A percentile compares a stretch with the other conserved stretches of the same genome.
phyloP scores from a whole-genome alignment of 768 basidiomycete species.

The Mycena polygramma region DNA sequence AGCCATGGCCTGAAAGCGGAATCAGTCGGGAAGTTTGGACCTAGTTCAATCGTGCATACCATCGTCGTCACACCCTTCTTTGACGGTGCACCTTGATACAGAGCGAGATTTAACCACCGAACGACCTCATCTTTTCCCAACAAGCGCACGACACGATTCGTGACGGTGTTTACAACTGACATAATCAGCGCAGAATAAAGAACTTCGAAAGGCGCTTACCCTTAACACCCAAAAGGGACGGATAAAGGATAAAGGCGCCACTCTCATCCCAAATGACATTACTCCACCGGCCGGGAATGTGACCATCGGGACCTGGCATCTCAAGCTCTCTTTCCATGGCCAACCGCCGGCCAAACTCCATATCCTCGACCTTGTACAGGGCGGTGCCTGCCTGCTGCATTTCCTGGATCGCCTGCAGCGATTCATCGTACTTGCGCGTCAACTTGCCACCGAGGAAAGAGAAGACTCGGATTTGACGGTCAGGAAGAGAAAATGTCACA shows the following conservation, averaged over 20 bases:
- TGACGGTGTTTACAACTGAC: slow-evolving; percentile 92
- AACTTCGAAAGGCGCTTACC: slow-evolving; percentile 58
- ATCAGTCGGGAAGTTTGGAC: slow-evolving; percentile 23
- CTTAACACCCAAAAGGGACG: slow-evolving; percentile 95
- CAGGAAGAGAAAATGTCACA: slow-evolving; percentile 92
- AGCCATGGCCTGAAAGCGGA: slow-evolving; percentile 79
- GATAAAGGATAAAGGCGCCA: slow-evolving; percentile 94
- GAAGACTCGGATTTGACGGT: slow-evolving; percentile 95
- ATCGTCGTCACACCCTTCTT: slow-evolving; percentile 88
- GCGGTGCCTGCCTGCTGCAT: slow-evolving; percentile 99
- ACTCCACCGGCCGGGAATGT: slow-evolving; percentile 81
- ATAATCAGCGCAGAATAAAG: neutral
- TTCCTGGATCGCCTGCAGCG: slow-evolving; percentile 91
- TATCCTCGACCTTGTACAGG: slow-evolving; percentile 93
- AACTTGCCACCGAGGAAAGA: slow-evolving; percentile 91
- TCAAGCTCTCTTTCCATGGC: slow-evolving; percentile 94
- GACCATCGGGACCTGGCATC: slow-evolving; percentile 80
- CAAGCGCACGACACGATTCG: slow-evolving; percentile 90
- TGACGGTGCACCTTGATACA: slow-evolving; percentile 95
- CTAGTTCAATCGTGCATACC: slow-evolving; percentile 55
- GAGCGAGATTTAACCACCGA: slow-evolving; percentile 86
- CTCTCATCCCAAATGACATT: slow-evolving; percentile 99
- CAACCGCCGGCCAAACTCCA: slow-evolving; percentile 99
- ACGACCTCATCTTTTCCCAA: slow-evolving; percentile 95
- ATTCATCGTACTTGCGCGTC: slow-evolving; percentile 95